These are phyloP conservation scores for Thermomucor indicae-seudaticae DNA, from an alignment of 371 early-diverging fungal genomes.

Conservation along the genomic window DNA sequence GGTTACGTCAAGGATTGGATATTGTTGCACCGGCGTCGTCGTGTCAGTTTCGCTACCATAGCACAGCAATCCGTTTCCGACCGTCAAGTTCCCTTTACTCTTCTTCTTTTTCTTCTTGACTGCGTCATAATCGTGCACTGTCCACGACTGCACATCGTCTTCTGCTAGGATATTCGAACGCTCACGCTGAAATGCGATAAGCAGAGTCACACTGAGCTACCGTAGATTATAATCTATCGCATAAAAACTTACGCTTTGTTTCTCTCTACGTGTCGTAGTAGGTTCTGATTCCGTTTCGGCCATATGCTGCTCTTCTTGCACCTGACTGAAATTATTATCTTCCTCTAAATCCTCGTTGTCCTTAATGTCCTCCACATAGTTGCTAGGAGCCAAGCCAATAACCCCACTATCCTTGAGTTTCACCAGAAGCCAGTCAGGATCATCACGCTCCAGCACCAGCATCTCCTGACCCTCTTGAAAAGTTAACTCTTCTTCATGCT, in stretches of 20 bases:
- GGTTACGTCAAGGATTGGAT: conserved; percentile 51
- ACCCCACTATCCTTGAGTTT: conserved; percentile 42
- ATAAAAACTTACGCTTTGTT: no score
- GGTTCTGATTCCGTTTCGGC: no score
- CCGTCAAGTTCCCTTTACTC: conserved; percentile 59
- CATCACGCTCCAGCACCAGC: conserved; percentile 69
- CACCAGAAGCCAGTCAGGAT: conserved; percentile 80
- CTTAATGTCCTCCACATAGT: conserved; percentile 60
- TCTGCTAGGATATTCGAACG: background rate
- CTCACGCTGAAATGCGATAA: background rate
- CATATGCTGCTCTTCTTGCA: no score
- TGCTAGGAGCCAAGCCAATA: conserved; percentile 73
- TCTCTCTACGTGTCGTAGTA: no score
- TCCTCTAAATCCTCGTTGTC: conserved; percentile 7
- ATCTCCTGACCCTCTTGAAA: conserved; percentile 73
- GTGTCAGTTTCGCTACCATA: conserved; percentile 70
- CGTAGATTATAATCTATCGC: no score
- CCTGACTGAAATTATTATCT: background rate
- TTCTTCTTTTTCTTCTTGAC: conserved; percentile 66
- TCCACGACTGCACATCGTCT: conserved; percentile 36
- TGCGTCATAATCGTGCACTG: conserved; percentile 40
- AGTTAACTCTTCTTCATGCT: conserved; percentile 74
- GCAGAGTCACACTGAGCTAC: no score
- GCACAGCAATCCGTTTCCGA: conserved; percentile 58
- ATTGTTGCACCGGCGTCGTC: conserved; percentile 59